phyloP scores from a whole-genome alignment of 192 early-diverging fungal species.

The Hyaloraphidium curvatum region DNA sequence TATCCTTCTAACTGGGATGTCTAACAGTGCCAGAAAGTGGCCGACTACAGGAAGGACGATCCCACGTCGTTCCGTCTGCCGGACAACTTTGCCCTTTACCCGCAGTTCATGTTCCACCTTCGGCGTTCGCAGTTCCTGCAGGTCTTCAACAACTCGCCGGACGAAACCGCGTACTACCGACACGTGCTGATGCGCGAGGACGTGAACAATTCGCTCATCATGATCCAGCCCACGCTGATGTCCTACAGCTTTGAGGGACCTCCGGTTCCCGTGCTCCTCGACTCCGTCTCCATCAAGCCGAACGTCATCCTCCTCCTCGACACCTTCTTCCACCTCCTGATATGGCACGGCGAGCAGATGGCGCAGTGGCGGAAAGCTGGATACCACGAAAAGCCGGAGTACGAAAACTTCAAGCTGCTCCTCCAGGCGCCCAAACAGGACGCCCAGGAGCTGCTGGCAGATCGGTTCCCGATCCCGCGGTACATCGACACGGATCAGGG shows the following conservation, averaged over 20 bases:
- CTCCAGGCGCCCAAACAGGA: slow-evolving; percentile 78
- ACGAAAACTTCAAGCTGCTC: slow-evolving; percentile 83
- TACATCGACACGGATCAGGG: slow-evolving; percentile 95
- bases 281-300: slow-evolving; percentile 95
- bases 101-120: slow-evolving; percentile 99
- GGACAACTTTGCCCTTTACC: slow-evolving; percentile 94
- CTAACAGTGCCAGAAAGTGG: slow-evolving; percentile 76
- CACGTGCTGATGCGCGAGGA: slow-evolving; percentile 90
- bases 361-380: slow-evolving; percentile 90
- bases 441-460: slow-evolving; percentile 72
- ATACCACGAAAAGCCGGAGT: slow-evolving; percentile 86
- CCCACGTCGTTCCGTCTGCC: slow-evolving; percentile 72
- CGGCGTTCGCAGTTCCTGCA: slow-evolving; percentile 92
- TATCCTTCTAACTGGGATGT: not conserved
- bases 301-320: slow-evolving; percentile 84
- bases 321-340: slow-evolving; percentile 97
- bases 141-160: slow-evolving; percentile 96
- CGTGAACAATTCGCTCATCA: slow-evolving; percentile 89
- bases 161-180: slow-evolving; percentile 84
- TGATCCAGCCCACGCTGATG: slow-evolving; percentile 97
- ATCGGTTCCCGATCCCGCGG: slow-evolving; percentile 92
- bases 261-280: slow-evolving; percentile 79
- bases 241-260: slow-evolving; percentile 71
- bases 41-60: slow-evolving; percentile 90
- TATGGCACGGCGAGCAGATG: slow-evolving; percentile 96